Evolutionary conservation across 495 filamentous ascomycete genomes (phyloP).

Genomic region (Daldinia grandis): DNA sequence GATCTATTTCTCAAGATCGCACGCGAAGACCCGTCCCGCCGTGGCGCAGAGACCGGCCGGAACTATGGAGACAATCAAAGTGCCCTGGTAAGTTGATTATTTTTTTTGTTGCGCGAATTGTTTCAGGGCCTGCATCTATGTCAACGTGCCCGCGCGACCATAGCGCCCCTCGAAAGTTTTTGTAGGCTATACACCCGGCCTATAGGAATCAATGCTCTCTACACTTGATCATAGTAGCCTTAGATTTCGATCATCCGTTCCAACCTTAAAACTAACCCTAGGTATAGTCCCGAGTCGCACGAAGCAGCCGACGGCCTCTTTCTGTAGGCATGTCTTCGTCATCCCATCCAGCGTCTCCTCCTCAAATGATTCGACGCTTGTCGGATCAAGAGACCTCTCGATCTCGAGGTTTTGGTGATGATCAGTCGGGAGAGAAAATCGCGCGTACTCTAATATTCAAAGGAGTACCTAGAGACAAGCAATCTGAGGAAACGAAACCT

Average conservation of each 20-base stretch:
- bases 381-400: slow-evolving; percentile 57
- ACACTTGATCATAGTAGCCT: not conserved
- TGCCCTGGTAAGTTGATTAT: slow-evolving; percentile 51
- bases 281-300: slow-evolving; percentile 51
- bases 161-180: not conserved
- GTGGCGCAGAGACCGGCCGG: slow-evolving; percentile 41
- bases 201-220: not conserved
- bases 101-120: slow-evolving; percentile 14
- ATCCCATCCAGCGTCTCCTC: slow-evolving; percentile 51
- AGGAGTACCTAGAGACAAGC: slow-evolving; percentile 43
- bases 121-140: slow-evolving; percentile 15
- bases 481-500: slow-evolving; percentile 34
- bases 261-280: slow-evolving; percentile 24
- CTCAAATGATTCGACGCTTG: slow-evolving; percentile 51
- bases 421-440: slow-evolving; percentile 40
- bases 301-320: slow-evolving; percentile 54
- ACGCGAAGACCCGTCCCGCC: slow-evolving; percentile 55
- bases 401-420: slow-evolving; percentile 43
- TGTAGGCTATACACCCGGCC: not conserved
- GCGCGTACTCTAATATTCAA: slow-evolving; percentile 45
- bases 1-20: slow-evolving; percentile 65
- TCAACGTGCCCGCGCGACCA: not conserved
- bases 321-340: slow-evolving; percentile 51
- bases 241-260: not conserved
- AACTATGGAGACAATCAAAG: slow-evolving; percentile 47